Conservation (phyloP, 345 rosid genomes). For the Populus tremula region DNA sequence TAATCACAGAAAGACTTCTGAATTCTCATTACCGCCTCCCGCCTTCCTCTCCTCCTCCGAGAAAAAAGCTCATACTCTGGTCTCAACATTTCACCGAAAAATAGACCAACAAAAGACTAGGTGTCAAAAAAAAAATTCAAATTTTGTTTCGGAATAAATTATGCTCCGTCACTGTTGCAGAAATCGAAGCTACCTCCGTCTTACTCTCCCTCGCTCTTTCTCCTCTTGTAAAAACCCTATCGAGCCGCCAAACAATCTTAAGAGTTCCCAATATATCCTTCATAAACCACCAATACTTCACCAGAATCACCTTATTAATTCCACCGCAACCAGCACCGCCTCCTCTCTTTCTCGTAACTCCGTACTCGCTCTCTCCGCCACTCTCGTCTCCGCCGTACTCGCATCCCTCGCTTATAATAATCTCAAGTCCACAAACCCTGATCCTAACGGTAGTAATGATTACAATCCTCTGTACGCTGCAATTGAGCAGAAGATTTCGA, state of each 20-base stretch:
- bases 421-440: conserved; percentile 13
- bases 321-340: conserved; percentile 19
- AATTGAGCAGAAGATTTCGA: conserved; percentile 44
- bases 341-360: conserved; percentile 42
- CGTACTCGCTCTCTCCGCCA: conserved; percentile 52
- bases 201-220: conserved; percentile 34
- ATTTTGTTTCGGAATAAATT: not conserved
- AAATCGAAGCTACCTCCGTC: conserved; percentile 39
- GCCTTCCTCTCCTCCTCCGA: conserved; percentile 1
- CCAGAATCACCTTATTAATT: conserved; percentile 21
- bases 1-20: no score
- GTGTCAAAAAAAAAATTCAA: not conserved
- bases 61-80: not conserved
- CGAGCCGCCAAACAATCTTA: conserved; percentile 29
- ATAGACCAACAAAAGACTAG: not conserved
- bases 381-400: conserved; percentile 46
- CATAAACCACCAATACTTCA: conserved; percentile 29
- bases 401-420: conserved; percentile 41
- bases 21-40: not conserved
- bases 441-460: not conserved
- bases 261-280: conserved; percentile 25
- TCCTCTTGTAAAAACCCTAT: conserved; percentile 30
- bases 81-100: not conserved
- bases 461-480: conserved; percentile 39
- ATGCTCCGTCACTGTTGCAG: conserved; percentile 55